Evolutionary conservation across 805 yeast genomes (phyloP), one percentile per base, ranked within the genome.

Genomic region (Ogataea dorogensis): DNA sequence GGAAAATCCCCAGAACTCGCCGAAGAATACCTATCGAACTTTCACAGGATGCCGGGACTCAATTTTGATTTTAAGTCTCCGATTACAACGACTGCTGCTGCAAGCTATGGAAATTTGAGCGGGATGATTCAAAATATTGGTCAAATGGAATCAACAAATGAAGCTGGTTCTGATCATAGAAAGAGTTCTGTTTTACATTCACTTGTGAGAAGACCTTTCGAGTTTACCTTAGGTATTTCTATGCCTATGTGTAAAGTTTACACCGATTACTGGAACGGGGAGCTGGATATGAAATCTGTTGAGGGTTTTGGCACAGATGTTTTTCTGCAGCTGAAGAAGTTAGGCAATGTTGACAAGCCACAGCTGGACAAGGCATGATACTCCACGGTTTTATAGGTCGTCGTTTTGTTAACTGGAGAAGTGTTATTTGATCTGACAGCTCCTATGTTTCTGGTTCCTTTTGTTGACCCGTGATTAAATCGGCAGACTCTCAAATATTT

Each of bases 241-340:
- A 65, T 91, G 42, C 96, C 98, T 0, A 79, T 91, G 83, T 84
- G 96, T 52, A 81, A 86, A 49, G 86, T 89, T 0, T 91, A 91
- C 55, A 86, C 95, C 0, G 97, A 91, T 50, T 91, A 91, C 60
- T 91, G 98, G 98, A 93, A 89, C 50, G 98, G 98, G 5, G 85
- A 82, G 33, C 61, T 91, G 33, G 81, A 79, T 41, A 75, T 91
- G 71, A 81, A 81, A 49, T 81, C 94, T 0, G 65, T 91, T 33
- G 91, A 87, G 42, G 97, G 96, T 2, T 86, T 82, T 50, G 98
- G 98, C 2, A 79, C 93, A 23, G 98, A 91, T 54, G 88, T 91
- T 0, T 81, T 82, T 42, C 64, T 93, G 53, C 78, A 82, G 20
- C 64, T 91, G 41, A 82, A 88, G 19, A 85, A 86, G 56, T 70